Evolutionary conservation across 768 basidiomycete species (phyloP), one percentile per base, ranked within the genome.

Genomic region (Tricholoma sp.): DNA sequence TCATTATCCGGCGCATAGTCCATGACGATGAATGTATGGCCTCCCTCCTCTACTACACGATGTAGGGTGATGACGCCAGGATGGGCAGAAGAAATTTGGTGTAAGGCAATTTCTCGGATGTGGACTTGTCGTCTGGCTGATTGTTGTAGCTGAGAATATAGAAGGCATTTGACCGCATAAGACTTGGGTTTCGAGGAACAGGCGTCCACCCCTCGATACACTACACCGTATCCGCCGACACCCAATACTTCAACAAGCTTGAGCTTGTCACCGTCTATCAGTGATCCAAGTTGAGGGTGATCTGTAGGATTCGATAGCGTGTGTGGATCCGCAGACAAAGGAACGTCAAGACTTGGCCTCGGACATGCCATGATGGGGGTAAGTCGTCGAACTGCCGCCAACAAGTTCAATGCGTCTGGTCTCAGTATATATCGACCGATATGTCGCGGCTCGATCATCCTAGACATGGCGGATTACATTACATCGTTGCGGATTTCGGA

Each of bases 221-320:
- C 96, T 64, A 94, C 86, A 55, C 96, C 96, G 68, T 97, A 98
- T 21, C 95, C 95, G 11, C 96, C 96, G 32, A 89, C 83, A 34
- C 96, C 96, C 51, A 98, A 83, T 60, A 95, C 81, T 65, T 89
- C 84, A 64, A 89, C 82, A 59, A 98, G 86, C 71, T 94, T 83
- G 57, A 98, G 83, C 50, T 83, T 75, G 63, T 85, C 86, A 61
- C 83, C 79, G 79, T 95, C 92, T 76, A 98, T 91, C 68, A 83
- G 72, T 60, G 87, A 86, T 46, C 94, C 94, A 59, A 89, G 74
- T 61, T 79, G 74, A 49, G 84, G 84, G 55, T 78, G 76, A 34
- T 63, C 58, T 14, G 68, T 51, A 35, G 62, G 51, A 31, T 67
- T 60, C 27, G 54, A 55, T 12, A 62, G 43, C 64, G 61, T 65